Conservation (phyloP, 2,329 filamentous ascomycete genomes). For the Pezicula rhizophila region DNA sequence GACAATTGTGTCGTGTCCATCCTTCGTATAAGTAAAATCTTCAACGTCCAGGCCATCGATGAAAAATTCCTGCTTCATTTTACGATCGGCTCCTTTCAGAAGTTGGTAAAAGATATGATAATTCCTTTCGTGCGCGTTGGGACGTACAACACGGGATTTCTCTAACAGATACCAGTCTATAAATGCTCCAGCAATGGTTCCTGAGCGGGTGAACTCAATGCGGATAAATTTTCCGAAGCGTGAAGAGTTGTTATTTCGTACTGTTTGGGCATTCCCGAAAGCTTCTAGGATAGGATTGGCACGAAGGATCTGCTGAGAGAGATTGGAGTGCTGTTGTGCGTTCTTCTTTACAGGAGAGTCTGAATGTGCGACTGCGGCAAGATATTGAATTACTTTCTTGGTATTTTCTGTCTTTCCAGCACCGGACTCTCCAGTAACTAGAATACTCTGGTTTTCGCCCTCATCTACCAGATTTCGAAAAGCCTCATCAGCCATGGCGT, state of each 20-base stretch:
- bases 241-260: constrained; percentile 97
- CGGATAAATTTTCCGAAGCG: constrained; percentile 98
- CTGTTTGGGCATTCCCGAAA: constrained; percentile 96
- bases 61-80: constrained; percentile 70
- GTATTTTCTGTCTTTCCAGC: constrained; percentile 99
- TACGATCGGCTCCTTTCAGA: constrained; percentile 70
- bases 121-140: constrained; percentile 84
- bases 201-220: constrained; percentile 84
- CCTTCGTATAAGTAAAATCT: constrained; percentile 85
- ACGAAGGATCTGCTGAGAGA: constrained; percentile 92
- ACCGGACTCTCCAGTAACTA: constrained; percentile 96
- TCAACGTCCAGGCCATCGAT: constrained; percentile 70
- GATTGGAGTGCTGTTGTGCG: constrained; percentile 64
- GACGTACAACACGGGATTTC: constrained; percentile 91
- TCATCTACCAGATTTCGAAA: constrained; percentile 95
- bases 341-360: constrained; percentile 64
- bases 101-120: constrained; percentile 98
- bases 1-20: constrained; percentile 84
- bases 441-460: constrained; percentile 91
- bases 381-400: constrained; percentile 98
- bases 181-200: constrained; percentile 89
- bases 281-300: constrained; percentile 97
- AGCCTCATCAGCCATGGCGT: constrained; percentile 93
- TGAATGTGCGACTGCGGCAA: constrained; percentile 85
- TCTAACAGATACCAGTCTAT: constrained; percentile 98